Evolutionary conservation across 2,329 filamentous ascomycete genomes (phyloP).

Genomic region (Paraphoma sp.): DNA sequence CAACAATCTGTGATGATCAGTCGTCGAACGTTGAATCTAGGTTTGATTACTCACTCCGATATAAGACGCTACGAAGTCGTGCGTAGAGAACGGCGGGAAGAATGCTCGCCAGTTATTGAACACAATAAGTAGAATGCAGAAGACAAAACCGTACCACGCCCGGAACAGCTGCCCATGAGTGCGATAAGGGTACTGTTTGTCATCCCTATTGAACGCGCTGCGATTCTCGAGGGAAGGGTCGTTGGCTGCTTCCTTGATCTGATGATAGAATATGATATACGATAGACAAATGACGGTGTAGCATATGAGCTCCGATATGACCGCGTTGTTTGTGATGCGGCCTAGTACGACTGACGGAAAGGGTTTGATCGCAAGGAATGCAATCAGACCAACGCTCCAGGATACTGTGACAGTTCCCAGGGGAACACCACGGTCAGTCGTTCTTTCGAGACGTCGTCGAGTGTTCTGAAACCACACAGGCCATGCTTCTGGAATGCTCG

Average conservation of each 20-base stretch:
- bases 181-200: constrained; percentile 37
- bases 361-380: constrained; percentile 45
- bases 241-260: constrained; percentile 30
- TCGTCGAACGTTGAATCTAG: background rate
- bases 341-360: constrained; percentile 37
- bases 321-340: constrained; percentile 44
- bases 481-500: constrained; percentile 50
- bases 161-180: constrained; percentile 34
- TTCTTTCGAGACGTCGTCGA: constrained; percentile 44
- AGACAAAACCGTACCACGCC: constrained; percentile 34
- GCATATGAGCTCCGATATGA: constrained; percentile 47
- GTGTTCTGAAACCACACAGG: constrained; percentile 44
- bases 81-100: constrained; percentile 18
- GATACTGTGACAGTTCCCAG: constrained; percentile 46
- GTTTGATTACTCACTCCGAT: constrained; percentile 24
- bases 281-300: constrained; percentile 43
- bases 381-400: constrained; percentile 48
- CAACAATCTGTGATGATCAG: constrained; percentile 15
- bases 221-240: constrained; percentile 34
- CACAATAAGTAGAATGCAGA: constrained; percentile 30
- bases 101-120: constrained; percentile 38
- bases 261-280: constrained; percentile 43
- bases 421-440: constrained; percentile 47
- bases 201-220: constrained; percentile 33
- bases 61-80: constrained; percentile 28